Percentiles rank a stretch among this genome's conserved stretches.
These are phyloP conservation scores for Condylostoma magnum DNA, from an alignment of 169 alveolate genomes.

Conservation along the genomic window DNA sequence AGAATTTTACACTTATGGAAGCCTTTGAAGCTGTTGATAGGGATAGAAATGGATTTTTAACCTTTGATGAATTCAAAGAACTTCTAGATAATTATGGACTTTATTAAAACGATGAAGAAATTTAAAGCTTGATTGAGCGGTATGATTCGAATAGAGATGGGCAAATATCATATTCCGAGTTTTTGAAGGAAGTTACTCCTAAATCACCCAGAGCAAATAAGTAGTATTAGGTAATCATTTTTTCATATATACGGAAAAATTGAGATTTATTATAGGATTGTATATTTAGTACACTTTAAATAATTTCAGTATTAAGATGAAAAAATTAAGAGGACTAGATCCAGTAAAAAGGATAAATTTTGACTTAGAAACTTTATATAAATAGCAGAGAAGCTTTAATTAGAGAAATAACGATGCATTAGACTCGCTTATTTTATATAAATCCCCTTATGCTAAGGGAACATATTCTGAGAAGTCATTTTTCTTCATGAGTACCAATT, in stretches of 20 bases:
- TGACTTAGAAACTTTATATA: constrained; percentile 18
- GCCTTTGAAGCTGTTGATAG: constrained; percentile 38
- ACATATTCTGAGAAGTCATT: too few relatives aligned
- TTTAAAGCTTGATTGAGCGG: constrained; percentile 21
- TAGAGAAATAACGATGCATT: too few relatives aligned
- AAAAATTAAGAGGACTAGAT: too few relatives aligned
- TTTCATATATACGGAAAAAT: too few relatives aligned
- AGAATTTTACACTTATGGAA: constrained; percentile 30
- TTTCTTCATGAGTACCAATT: too few relatives aligned
- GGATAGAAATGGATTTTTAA: constrained; percentile 34
- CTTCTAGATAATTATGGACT: constrained; percentile 35
- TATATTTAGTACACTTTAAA: too few relatives aligned
- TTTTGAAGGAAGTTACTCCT: constrained; percentile 51
- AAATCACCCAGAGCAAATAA: constrained; percentile 28
- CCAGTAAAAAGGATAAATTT: constrained; percentile 3
- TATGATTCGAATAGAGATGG: constrained; percentile 43
- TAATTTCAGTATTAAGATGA: too few relatives aligned
- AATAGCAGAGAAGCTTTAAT: too few relatives aligned
- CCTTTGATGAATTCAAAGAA: constrained; percentile 35
- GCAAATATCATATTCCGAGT: constrained; percentile 42
- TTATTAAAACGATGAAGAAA: constrained; percentile 35
- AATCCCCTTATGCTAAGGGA: too few relatives aligned
- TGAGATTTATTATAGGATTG: too few relatives aligned
- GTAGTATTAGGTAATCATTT: background rate
- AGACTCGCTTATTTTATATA: too few relatives aligned